These are phyloP conservation scores for Xylariaceae sp. DNA, from an alignment of 2,329 filamentous ascomycete species.

Conservation along the genomic window DNA sequence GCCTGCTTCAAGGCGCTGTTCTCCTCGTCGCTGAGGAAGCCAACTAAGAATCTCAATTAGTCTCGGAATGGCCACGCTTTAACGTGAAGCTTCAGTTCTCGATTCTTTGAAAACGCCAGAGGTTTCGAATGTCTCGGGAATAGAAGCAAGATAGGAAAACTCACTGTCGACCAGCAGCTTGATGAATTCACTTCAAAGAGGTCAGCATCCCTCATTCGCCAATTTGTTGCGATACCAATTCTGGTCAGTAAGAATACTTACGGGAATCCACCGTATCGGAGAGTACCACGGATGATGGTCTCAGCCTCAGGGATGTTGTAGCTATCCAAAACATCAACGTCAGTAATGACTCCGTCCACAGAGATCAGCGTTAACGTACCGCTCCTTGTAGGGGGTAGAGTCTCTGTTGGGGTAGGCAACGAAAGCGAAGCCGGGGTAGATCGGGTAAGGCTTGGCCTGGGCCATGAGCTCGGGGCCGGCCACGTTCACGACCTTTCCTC, in stretches of 20 bases:
- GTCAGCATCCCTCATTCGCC: background rate
- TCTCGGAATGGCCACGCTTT: background rate
- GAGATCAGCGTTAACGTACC: conserved; percentile 30
- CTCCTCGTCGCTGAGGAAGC: conserved; percentile 73
- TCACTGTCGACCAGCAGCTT: conserved; percentile 70
- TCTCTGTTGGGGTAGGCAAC: conserved; percentile 94
- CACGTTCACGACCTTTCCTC: conserved; percentile 68
- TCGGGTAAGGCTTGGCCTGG: conserved; percentile 81
- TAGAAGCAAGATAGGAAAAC: background rate
- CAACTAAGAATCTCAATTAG: conserved; percentile 39
- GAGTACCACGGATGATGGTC: conserved; percentile 77
- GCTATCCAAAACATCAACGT: background rate
- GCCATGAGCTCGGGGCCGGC: conserved; percentile 66
- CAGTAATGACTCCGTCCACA: background rate
- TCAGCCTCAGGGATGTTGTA: conserved; percentile 90
- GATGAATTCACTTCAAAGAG: conserved; percentile 60
- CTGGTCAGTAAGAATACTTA: background rate
- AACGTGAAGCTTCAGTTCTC: background rate
- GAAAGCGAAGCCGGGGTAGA: conserved; percentile 76
- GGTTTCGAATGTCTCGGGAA: background rate
- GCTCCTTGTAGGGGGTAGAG: conserved; percentile 78
- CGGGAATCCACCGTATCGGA: conserved; percentile 85
- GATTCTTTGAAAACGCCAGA: no score
- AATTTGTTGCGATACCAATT: background rate
- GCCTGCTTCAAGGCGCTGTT: conserved; percentile 60